Base-by-base conservation (phyloP, 306 rosid genomes). In the Fragaria ananassa region DNA sequence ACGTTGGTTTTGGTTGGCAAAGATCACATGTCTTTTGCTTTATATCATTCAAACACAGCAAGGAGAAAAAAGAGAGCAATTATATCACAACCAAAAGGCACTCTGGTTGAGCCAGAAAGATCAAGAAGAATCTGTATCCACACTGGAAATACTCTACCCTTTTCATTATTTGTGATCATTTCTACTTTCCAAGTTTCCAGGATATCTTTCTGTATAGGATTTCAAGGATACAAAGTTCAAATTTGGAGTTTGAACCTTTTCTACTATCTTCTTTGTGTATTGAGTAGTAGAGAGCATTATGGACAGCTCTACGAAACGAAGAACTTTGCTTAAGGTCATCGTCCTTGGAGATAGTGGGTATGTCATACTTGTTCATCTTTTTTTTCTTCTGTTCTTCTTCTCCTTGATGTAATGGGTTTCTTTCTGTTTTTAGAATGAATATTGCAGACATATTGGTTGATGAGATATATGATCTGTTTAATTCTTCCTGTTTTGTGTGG, bases 301-400 rank as follows among this genome's bases (percentile, higher is more conserved):
- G 98, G 91, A 93, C 14, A 41, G 15, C 80, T 80, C 96, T 53
- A 78, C 72, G 35, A 79, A 80, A 70, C 85, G 77, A 75, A 85
- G 96, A 84, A 89, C 87, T 31, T 84, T 93, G 83, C 95, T 92
- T 27, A 92, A 94, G 87, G 91, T 92, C 76, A 92, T 94, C 69
- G 87, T 91, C 82, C 96, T 94, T 66, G 98, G 98, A 35, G 97
- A 94, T 75, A 85, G 97, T 72, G 98, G 98, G 98, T 94, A 88
- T 47, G 87, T 10, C n/a, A 4, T 73, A 12, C 2, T 8, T 53
- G 50, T 63, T 53, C 12, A 11, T 29, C 47, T 27, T 14, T 19
- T 46, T 19, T 54, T 61, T n/a, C n/a, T 61, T 12, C 66, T 69
- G 35, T 2, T 56, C 18, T 17, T 8, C 9, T 12, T 25, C 39